Evolutionary conservation across 352 stramenopile species (phyloP), one percentile per base, ranked within the genome.

Genomic region (Globisporangium middletonii): DNA sequence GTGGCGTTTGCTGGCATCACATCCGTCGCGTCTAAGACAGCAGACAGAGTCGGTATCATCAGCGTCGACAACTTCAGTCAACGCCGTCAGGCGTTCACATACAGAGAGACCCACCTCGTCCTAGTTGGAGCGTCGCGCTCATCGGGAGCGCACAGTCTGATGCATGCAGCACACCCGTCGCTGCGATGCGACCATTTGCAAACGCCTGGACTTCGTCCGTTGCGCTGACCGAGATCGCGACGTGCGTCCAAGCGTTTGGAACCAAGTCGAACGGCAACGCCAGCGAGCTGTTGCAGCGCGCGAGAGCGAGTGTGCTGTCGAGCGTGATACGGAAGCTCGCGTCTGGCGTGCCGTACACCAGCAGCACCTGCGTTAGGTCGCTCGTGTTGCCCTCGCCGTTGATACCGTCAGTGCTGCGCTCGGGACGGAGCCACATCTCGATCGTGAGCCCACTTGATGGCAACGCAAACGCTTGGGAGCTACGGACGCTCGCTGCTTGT

Each of bases 391-490:
- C 56, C 28, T 19, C 56, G 35, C 30, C 64, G n/a, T 38, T 53
- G 23, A 23, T 23, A 23, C 46, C 33, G 30, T 35, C 7, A 8
- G 30, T 35, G 30, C 30, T 35, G 30, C 30, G 49, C 16, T 67
- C 65, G 23, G 64, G 37, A 59, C 53, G 60, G n/a, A 69, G 58
- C 73, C 72, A 85, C 4, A 83, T 71, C 48, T 84, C 77, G 7
- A 85, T 33, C 13, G 74, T 75, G 50, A 77, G 59, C 9, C 53
- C 63, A 0, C 52, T 49, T 0, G 37, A 18, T 18, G 65, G 54
- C 1, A 84, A 42, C 18, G 33, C 26, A 28, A 86, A 52, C 44
- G 47, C 59, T 50, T 59, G 41, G 1, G 59, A 55, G 45, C 69
- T 81, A 35, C 63, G 65, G 28, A 75, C 59, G 12, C 55, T 57